Percentiles rank a stretch among this genome's conserved stretches.
Evolutionary conservation across 345 rosid genomes (phyloP).

Genomic region (Salix udensis): DNA sequence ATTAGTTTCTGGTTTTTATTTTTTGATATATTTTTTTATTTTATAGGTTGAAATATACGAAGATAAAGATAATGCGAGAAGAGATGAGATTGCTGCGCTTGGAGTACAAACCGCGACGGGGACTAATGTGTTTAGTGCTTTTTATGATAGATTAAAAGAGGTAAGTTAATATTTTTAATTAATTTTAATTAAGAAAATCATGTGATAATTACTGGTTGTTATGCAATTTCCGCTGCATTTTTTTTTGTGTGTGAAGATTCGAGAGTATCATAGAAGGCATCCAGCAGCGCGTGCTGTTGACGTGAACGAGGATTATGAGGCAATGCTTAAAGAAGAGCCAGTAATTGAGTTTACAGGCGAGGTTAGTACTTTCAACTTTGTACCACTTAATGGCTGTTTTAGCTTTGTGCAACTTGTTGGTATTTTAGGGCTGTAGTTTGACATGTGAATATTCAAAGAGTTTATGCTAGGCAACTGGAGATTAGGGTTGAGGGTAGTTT

Average conservation of each 20-base stretch:
- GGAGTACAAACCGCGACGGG: conserved; percentile 82
- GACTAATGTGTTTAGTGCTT: conserved; percentile 70
- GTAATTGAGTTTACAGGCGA: conserved; percentile 82
- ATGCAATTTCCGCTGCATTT: neutral
- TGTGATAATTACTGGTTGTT: neutral
- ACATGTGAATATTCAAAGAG: neutral
- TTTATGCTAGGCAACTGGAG: neutral
- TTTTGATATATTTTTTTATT: neutral
- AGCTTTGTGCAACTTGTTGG: neutral
- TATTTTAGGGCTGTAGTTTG: neutral
- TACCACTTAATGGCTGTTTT: neutral
- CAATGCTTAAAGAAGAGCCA: conserved; percentile 76
- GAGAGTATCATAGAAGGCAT: conserved; percentile 87
- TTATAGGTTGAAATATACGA: conserved; percentile 74
- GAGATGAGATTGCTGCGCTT: conserved; percentile 88
- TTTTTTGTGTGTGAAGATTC: conserved; percentile 39
- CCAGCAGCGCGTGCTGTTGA: conserved; percentile 80
- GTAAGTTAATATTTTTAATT: conserved; percentile 29
- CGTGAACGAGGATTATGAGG: conserved; percentile 66
- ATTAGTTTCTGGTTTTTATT: neutral
- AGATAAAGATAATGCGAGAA: conserved; percentile 82
- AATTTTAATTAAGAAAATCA: neutral
- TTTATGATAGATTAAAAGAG: conserved; percentile 93
- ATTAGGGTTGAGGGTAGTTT: neutral
- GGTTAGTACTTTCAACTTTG: conserved; percentile 33